These are phyloP conservation scores for Cymbidium sinense DNA, from an alignment of 106 monocot genomes.

Conservation along the genomic window DNA sequence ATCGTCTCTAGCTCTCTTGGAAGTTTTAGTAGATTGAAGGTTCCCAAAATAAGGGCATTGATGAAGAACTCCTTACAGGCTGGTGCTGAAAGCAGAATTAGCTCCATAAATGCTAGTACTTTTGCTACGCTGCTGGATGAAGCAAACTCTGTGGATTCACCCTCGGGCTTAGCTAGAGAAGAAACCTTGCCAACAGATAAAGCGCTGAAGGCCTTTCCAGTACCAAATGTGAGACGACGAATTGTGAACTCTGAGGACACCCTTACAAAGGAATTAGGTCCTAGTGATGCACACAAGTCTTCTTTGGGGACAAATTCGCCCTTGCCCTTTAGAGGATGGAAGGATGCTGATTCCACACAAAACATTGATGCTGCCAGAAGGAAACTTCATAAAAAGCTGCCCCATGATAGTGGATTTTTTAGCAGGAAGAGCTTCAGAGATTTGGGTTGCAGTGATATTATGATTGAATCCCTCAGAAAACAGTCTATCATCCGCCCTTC, in stretches of 20 bases:
- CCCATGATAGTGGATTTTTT: conserved; percentile 61
- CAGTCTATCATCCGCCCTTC: conserved; percentile 59
- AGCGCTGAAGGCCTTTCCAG: not conserved
- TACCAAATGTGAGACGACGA: not conserved
- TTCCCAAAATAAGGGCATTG: conserved; percentile 37
- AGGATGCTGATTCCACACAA: conserved; percentile 3
- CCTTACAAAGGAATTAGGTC: conserved; percentile 7
- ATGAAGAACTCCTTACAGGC: conserved; percentile 19
- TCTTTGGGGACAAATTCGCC: conserved; percentile 6
- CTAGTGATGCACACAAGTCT: not conserved
- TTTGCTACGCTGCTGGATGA: not conserved
- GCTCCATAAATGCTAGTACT: not conserved
- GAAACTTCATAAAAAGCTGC: conserved; percentile 15
- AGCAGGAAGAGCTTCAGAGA: conserved; percentile 70
- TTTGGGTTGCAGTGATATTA: conserved; percentile 61
- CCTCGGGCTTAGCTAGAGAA: not conserved
- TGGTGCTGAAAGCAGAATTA: not conserved
- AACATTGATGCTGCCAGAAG: conserved; percentile 1
- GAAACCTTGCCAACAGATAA: not conserved
- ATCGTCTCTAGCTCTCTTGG: conserved; percentile 6
- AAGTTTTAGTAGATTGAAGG: conserved; percentile 62
- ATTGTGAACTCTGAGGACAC: not conserved
- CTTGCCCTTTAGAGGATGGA: conserved; percentile 37
- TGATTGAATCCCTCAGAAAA: conserved; percentile 44
- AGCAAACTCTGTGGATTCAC: not conserved